Base-by-base conservation (phyloP, 108 stramenopile genomes). In the Phaeodactylum tricornutum region DNA sequence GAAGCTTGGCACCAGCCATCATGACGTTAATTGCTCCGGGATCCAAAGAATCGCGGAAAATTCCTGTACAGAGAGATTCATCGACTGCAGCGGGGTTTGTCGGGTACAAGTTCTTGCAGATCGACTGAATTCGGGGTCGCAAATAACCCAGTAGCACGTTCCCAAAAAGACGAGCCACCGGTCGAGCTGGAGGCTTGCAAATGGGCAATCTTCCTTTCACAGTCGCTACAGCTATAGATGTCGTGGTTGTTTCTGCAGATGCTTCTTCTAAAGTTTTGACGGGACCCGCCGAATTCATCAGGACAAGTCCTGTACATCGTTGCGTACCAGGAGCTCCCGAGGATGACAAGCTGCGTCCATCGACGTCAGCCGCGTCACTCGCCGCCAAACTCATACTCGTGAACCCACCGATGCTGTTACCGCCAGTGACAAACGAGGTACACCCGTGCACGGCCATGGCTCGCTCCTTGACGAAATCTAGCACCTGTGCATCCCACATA, bases 401-500 rank as follows among this genome's bases (percentile, higher is more conserved):
- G 51, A 71, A 84, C 15, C 84, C 84, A 22, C 84, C 84, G 46
- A 87, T 74, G 11, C 64, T 67, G 50, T 87, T 87, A 0, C 84
- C 84, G 3, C 77, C 84, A 33, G 81, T 47, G 14, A 63, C 49
- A 43, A 67, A 72, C 2, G 29, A 37, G 24, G 43, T 29, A 27
- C 51, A 29, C 35, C 17, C 37, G 11, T 53, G 25, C 1, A 30
- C 22, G 0, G 29, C 25, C 8, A 46, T 14, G 6, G 64, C 59
- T 14, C 66, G 32, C 32, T 78, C 69, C 40, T 71, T 60, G 8
- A 76, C 53, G 57, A 87, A 87, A 23, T 61, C 69, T n/a, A 62
- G 27, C 0, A 73, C 60, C 36, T 74, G 70, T 36, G 61, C 56
- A 36, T 70, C 64, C 84, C 84, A 87, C 0, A 77, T 48, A 39